phyloP scores from a whole-genome alignment of 495 filamentous ascomycete genomes.

The Xylaria venustula region DNA sequence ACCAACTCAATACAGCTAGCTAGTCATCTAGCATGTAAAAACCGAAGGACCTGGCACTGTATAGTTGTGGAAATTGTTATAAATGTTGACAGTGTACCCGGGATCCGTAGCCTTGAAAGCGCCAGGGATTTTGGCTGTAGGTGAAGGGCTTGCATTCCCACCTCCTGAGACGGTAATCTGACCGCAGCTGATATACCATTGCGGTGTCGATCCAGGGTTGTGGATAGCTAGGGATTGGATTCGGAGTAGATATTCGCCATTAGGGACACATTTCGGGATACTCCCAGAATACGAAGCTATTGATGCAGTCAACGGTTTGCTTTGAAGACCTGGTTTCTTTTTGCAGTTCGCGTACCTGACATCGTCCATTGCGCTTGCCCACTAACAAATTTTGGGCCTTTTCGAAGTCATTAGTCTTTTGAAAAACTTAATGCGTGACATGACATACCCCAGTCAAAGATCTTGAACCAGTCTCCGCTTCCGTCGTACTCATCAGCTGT shows the following conservation, averaged over 20 bases:
- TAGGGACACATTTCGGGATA: slow-evolving; percentile 53
- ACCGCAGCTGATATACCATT: slow-evolving; percentile 59
- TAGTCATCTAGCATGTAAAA: slow-evolving; percentile 20
- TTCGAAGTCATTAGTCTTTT: background rate
- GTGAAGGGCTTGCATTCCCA: slow-evolving; percentile 45
- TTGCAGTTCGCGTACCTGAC: slow-evolving; percentile 25
- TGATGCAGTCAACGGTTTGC: background rate
- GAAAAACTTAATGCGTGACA: slow-evolving; percentile 6
- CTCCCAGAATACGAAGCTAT: slow-evolving; percentile 48
- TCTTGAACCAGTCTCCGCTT: slow-evolving; percentile 55
- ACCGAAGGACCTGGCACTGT: slow-evolving; percentile 27
- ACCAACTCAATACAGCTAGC: too few species aligned
- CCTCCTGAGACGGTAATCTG: slow-evolving; percentile 58
- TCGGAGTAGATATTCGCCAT: slow-evolving; percentile 62
- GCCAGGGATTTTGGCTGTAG: slow-evolving; percentile 52
- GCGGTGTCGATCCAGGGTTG: slow-evolving; percentile 50
- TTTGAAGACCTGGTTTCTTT: background rate
- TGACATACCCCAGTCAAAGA: slow-evolving; percentile 40
- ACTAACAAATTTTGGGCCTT: slow-evolving; percentile 34
- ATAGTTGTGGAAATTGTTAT: slow-evolving; percentile 28
- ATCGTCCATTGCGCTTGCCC: slow-evolving; percentile 41
- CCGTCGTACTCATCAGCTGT: slow-evolving; percentile 46
- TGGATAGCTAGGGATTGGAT: slow-evolving; percentile 63
- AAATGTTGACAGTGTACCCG: slow-evolving; percentile 40
- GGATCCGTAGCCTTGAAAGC: slow-evolving; percentile 55